Conservation (phyloP, 176 grass and related monocot genomes). For the Pontederia crassipes region DNA sequence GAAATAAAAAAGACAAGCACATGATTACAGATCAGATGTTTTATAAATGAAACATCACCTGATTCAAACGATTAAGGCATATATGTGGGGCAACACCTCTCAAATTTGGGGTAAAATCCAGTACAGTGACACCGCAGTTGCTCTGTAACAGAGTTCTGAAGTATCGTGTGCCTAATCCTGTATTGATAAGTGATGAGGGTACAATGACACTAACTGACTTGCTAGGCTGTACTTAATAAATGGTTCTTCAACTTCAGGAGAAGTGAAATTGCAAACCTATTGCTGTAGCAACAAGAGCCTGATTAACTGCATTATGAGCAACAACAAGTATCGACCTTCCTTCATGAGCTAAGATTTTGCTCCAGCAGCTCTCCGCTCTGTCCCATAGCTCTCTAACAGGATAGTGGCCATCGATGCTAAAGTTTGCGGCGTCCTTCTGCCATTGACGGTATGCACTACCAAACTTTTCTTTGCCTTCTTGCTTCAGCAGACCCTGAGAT, state of each 20-base stretch:
- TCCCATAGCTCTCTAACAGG: slow-evolving; percentile 72
- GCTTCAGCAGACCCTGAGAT: slow-evolving; percentile 59
- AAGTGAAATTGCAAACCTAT: slow-evolving; percentile 34
- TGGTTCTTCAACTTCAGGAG: neutral
- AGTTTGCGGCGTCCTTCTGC: slow-evolving; percentile 68
- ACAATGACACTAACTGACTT: neutral
- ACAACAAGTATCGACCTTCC: slow-evolving; percentile 83
- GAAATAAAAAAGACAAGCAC: too few relatives aligned
- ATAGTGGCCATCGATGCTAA: slow-evolving; percentile 75
- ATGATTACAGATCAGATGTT: neutral
- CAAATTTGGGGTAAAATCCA: slow-evolving; percentile 65
- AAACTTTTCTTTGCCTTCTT: slow-evolving; percentile 78
- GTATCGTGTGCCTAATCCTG: slow-evolving; percentile 64
- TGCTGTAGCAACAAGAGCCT: slow-evolving; percentile 68
- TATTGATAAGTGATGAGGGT: slow-evolving; percentile 11
- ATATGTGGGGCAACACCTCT: slow-evolving; percentile 41
- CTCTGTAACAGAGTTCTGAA: slow-evolving; percentile 84
- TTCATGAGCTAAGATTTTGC: slow-evolving; percentile 63
- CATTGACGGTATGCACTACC: slow-evolving; percentile 47
- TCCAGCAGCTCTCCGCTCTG: slow-evolving; percentile 58
- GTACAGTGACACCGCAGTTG: slow-evolving; percentile 75
- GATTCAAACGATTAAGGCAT: slow-evolving; percentile 85
- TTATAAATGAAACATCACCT: slow-evolving; percentile 26
- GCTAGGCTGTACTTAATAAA: too few relatives aligned
- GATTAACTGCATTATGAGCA: slow-evolving; percentile 90